Evolutionary conservation across 768 basidiomycete species (phyloP).

Genomic region (Austroboletus festivus): DNA sequence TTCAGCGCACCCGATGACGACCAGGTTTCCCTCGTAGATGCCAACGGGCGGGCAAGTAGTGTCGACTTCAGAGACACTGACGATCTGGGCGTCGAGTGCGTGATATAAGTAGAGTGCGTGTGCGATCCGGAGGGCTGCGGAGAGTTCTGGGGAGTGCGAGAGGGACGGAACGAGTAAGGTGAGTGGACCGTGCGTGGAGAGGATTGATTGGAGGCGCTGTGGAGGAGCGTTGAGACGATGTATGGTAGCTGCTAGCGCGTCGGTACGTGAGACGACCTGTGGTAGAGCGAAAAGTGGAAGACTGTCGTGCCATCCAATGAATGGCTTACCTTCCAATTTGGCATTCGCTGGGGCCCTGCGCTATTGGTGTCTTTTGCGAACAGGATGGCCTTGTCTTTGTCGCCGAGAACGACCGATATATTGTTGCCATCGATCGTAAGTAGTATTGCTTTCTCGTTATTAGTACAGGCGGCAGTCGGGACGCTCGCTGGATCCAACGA

Average conservation of each 20-base stretch:
- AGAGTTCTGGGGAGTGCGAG: constrained; percentile 36
- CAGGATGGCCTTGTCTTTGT: constrained; percentile 1
- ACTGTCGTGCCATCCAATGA: too few species aligned
- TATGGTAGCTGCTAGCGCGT: background rate
- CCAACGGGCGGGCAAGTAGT: too few species aligned
- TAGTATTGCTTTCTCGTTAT: background rate
- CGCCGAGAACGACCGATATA: background rate
- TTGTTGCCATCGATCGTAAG: constrained; percentile 16
- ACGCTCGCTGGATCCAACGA: constrained; percentile 15
- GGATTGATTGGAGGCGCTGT: constrained; percentile 60
- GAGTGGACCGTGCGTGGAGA: constrained; percentile 53
- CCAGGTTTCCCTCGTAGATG: constrained; percentile 45
- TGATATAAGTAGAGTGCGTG: constrained; percentile 69
- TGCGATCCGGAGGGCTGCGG: constrained; percentile 62
- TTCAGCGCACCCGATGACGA: constrained; percentile 50
- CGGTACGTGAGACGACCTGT: too few species aligned
- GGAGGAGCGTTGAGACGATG: constrained; percentile 7
- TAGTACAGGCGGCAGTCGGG: background rate
- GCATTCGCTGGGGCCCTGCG: background rate
- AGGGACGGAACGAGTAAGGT: constrained; percentile 51
- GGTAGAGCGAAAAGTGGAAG: too few species aligned
- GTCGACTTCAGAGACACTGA: constrained; percentile 30
- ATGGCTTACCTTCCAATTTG: constrained; percentile 25
- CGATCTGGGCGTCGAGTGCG: constrained; percentile 65
- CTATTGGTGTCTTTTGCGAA: constrained; percentile 12